Evolutionary conservation across 73 alveolate genomes (phyloP).

Genomic region (Paramecium biaurelia): DNA sequence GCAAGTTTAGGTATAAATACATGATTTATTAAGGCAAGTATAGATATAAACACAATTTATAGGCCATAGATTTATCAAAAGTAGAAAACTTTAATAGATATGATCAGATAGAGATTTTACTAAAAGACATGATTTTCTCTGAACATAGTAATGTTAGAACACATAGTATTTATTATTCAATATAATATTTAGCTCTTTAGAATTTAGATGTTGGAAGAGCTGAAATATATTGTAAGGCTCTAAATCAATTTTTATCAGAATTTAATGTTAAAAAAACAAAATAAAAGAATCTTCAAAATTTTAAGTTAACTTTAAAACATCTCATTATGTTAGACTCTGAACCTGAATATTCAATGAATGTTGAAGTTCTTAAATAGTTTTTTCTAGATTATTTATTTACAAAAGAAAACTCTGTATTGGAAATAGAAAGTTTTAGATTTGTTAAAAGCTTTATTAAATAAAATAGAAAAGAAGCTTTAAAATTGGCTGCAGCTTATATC

Average conservation of each 20-base stretch:
- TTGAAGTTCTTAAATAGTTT: not conserved
- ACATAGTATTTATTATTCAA: not conserved
- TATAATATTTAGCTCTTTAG: not conserved
- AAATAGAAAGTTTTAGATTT: not conserved
- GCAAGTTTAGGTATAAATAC: not conserved
- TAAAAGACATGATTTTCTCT: not conserved
- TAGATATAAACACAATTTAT: not conserved
- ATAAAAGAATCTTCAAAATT: not conserved
- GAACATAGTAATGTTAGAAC: not conserved
- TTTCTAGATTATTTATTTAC: constrained; percentile 3
- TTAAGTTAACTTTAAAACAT: not conserved
- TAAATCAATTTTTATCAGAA: not conserved
- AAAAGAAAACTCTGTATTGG: not conserved
- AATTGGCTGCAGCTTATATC: not conserved
- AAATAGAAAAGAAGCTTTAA: not conserved
- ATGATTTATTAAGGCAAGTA: not conserved
- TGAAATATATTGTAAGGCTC: not conserved
- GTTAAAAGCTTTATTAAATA: not conserved
- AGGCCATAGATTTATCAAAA: not conserved
- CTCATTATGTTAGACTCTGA: not conserved
- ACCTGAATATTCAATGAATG: not conserved
- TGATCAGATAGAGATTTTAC: not conserved
- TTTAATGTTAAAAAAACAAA: not conserved
- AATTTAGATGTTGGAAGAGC: constrained; percentile 31
- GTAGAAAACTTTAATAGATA: constrained; percentile 38